phyloP scores from a whole-genome alignment of 106 monocot genomes.

The Alisma plantagoaquatica region DNA sequence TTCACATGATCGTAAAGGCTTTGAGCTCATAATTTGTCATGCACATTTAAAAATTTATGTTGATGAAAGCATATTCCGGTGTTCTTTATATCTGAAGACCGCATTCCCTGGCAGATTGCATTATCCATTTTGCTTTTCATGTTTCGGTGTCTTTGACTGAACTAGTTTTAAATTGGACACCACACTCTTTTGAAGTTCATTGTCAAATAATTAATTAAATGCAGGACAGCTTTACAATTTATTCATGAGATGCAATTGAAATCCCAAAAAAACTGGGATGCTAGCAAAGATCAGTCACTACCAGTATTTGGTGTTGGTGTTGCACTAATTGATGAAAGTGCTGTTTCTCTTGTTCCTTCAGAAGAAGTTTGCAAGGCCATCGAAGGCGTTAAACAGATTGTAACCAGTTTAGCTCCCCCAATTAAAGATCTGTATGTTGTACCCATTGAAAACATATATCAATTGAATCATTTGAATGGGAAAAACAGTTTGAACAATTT shows the following conservation, averaged over 20 bases:
- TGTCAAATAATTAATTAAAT: too few relatives aligned
- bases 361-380: slow-evolving; percentile 28
- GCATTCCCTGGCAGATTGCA: too few relatives aligned
- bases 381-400: slow-evolving; percentile 42
- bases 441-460: slow-evolving; percentile 48
- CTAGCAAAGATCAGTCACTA: slow-evolving; percentile 73
- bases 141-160: too few relatives aligned
- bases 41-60: too few relatives aligned
- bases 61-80: too few relatives aligned
- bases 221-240: slow-evolving; percentile 83
- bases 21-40: too few relatives aligned
- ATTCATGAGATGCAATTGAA: slow-evolving; percentile 87
- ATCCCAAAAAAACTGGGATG: slow-evolving; percentile 75
- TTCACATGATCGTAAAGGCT: too few relatives aligned
- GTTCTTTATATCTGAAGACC: too few relatives aligned
- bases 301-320: slow-evolving; percentile 89
- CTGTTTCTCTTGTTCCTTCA: slow-evolving; percentile 10
- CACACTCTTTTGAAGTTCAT: too few relatives aligned
- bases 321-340: slow-evolving; percentile 76
- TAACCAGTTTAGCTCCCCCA: slow-evolving; percentile 42
- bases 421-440: slow-evolving; percentile 52
- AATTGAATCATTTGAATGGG: slow-evolving; percentile 17
- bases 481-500: slow-evolving; percentile 26
- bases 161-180: too few relatives aligned
- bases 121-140: too few relatives aligned